These are phyloP conservation scores for Orbilia ellipsospora DNA, from an alignment of 2,329 filamentous ascomycete species.

Conservation along the genomic window DNA sequence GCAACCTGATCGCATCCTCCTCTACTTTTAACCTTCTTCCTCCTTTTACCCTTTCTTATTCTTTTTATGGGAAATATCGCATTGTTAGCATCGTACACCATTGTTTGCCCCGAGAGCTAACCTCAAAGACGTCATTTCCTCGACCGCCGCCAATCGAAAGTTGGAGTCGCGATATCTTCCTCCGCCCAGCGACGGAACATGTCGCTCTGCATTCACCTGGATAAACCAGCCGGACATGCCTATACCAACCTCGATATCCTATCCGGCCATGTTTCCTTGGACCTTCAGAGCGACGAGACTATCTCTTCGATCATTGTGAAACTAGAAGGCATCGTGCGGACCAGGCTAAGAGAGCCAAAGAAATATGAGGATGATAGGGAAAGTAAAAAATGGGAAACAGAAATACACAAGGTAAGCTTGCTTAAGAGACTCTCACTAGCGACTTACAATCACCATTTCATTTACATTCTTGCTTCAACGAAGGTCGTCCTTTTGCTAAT, in stretches of 20 bases:
- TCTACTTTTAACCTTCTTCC: neutral
- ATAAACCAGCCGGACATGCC: conserved; percentile 51
- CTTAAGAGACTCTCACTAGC: neutral
- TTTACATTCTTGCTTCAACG: neutral
- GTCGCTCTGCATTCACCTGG: conserved; percentile 54
- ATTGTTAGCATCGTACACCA: neutral
- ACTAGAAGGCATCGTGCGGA: conserved; percentile 81
- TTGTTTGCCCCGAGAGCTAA: neutral
- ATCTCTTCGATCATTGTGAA: conserved; percentile 76
- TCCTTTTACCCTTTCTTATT: neutral
- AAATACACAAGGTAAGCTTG: conserved; percentile 66
- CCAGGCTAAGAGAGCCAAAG: conserved; percentile 66
- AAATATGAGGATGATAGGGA: conserved; percentile 61
- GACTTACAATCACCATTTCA: neutral
- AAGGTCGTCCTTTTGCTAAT: too few relatives aligned
- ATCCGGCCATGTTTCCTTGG: conserved; percentile 63
- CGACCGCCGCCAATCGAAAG: neutral
- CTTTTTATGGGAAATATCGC: neutral
- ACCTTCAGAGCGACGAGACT: conserved; percentile 64
- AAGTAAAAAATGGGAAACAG: conserved; percentile 63
- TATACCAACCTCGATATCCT: conserved; percentile 54
- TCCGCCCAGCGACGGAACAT: conserved; percentile 37
- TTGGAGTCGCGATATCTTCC: neutral
- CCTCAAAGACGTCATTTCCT: neutral
- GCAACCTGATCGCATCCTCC: neutral